Percentiles rank a stretch among this genome's conserved stretches.
Conservation (phyloP, 495 filamentous ascomycete species). For the Thozetella sp. region DNA sequence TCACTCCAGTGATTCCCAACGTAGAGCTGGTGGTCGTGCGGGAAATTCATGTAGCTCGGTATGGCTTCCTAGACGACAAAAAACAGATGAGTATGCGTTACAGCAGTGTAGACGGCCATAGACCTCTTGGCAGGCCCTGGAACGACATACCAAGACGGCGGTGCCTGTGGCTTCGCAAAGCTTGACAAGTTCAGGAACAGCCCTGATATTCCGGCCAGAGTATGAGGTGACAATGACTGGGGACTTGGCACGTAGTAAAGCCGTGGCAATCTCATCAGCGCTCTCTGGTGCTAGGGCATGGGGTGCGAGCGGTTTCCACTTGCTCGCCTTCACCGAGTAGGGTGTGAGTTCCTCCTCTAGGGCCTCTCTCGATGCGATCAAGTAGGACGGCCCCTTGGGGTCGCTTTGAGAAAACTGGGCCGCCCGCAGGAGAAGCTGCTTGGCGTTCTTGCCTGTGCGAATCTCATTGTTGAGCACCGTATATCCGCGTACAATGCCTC, state of each 20-base stretch:
- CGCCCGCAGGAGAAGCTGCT: constrained; percentile 23
- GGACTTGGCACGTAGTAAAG: background rate
- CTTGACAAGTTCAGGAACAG: background rate
- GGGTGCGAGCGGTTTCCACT: background rate
- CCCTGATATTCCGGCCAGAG: background rate
- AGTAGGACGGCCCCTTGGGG: constrained; percentile 27
- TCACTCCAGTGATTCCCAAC: constrained; percentile 15
- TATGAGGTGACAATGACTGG: background rate
- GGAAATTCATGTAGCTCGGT: constrained; percentile 3
- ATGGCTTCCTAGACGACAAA: background rate
- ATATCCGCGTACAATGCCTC: constrained; percentile 21
- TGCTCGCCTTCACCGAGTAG: background rate
- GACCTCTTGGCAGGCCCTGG: too few species aligned
- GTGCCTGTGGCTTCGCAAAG: background rate
- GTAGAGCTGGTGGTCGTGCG: background rate
- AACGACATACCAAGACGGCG: background rate
- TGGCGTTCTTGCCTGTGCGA: constrained; percentile 20
- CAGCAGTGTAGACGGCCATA: too few species aligned
- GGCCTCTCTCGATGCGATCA: constrained; percentile 31
- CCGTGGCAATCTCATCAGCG: constrained; percentile 4
- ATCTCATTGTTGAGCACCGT: constrained; percentile 26
- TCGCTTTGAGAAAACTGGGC: constrained; percentile 26
- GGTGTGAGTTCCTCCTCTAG: constrained; percentile 14
- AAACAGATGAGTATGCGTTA: too few species aligned
- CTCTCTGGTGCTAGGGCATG: background rate